Conservation (phyloP, 2,329 filamentous ascomycete genomes). For the Calonectria hawksworthii region DNA sequence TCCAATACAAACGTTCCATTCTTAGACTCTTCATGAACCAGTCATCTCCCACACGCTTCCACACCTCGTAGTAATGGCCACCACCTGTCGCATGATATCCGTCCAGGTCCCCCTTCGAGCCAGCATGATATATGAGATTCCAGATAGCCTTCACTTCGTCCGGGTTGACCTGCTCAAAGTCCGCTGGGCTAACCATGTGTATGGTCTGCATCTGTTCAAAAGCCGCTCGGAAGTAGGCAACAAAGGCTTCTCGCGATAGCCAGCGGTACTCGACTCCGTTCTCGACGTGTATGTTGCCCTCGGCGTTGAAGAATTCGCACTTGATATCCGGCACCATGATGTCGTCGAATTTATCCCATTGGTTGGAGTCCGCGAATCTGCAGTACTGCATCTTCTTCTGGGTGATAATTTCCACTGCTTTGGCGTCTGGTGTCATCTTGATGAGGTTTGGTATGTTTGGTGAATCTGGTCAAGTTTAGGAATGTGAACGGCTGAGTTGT, state of each 20-base stretch:
- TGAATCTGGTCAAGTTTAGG: too few relatives aligned
- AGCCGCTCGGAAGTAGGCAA: background rate
- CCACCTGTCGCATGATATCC: background rate
- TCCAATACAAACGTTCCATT: background rate
- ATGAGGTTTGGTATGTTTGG: background rate
- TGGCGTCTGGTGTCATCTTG: background rate
- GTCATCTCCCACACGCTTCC: background rate
- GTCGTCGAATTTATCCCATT: background rate
- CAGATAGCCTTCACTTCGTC: background rate
- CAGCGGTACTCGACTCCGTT: background rate
- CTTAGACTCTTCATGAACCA: background rate
- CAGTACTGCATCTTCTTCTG: background rate
- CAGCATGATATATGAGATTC: background rate
- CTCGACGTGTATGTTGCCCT: background rate
- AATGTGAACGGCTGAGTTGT: background rate
- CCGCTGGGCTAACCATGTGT: background rate
- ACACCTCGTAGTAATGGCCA: background rate
- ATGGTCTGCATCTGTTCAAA: background rate
- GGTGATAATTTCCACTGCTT: background rate
- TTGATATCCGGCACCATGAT: background rate
- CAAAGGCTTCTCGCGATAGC: background rate
- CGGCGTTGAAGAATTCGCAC: background rate
- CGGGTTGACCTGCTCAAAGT: background rate
- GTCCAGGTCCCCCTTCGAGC: background rate
- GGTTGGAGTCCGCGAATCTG: background rate